Evolutionary conservation across 257 asterid genomes (phyloP).

Genomic region (Gentiana macrophylla): DNA sequence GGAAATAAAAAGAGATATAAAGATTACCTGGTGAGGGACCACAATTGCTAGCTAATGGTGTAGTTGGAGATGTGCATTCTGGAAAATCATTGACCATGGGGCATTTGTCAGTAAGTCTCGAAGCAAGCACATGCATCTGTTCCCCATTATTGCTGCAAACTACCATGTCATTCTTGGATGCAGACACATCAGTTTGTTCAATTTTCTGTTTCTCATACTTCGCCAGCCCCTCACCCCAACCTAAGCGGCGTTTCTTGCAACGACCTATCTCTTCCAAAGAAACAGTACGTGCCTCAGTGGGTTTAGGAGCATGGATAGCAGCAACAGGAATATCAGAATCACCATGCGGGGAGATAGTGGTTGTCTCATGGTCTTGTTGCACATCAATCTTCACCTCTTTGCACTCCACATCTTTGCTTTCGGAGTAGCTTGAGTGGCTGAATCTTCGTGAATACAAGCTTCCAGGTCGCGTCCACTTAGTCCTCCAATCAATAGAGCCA

Average conservation of each 20-base stretch:
- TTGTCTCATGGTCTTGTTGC: slow-evolving; percentile 18
- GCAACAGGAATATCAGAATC: slow-evolving; percentile 11
- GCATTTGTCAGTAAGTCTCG: slow-evolving; percentile 39
- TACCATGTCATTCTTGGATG: slow-evolving; percentile 19
- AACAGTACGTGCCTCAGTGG: slow-evolving; percentile 20
- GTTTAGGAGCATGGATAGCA: slow-evolving; percentile 6
- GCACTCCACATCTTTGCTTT: slow-evolving; percentile 31
- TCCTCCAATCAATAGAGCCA: slow-evolving; percentile 38
- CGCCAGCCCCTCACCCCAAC: slow-evolving; percentile 99
- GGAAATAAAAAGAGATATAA: not conserved
- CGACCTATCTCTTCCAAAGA: slow-evolving; percentile 35
- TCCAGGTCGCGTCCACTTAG: slow-evolving; percentile 35
- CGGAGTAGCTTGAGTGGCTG: slow-evolving; percentile 32
- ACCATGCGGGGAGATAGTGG: slow-evolving; percentile 17
- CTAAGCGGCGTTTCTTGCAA: slow-evolving; percentile 90
- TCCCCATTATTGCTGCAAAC: slow-evolving; percentile 34
- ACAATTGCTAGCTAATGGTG: slow-evolving; percentile 77
- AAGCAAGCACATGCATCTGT: slow-evolving; percentile 26
- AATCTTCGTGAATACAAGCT: slow-evolving; percentile 32
- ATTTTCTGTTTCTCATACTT: slow-evolving; percentile 91
- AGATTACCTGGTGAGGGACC: slow-evolving; percentile 83
- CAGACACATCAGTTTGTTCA: slow-evolving; percentile 54
- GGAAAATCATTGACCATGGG: slow-evolving; percentile 39
- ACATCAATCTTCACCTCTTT: slow-evolving; percentile 22
- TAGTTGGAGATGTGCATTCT: slow-evolving; percentile 61